Percentiles rank a stretch among this genome's conserved stretches.
phyloP scores from a whole-genome alignment of 768 basidiomycete species.

The Tricholoma flavovirens region DNA sequence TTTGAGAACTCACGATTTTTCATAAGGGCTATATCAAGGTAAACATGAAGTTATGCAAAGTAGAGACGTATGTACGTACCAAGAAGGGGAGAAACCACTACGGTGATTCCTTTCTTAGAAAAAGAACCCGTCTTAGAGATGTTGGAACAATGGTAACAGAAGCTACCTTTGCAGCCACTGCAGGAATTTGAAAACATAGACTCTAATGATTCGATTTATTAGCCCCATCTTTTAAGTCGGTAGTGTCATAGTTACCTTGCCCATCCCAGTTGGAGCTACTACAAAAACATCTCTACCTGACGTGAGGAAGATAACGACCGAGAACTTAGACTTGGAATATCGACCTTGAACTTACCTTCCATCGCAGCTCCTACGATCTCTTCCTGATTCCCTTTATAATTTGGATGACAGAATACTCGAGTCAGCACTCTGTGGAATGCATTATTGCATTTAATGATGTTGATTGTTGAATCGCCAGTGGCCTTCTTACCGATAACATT shows the following conservation, averaged over 20 bases:
- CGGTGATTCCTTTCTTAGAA: conserved; percentile 56
- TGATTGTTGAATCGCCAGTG: not conserved
- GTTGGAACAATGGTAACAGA: not conserved
- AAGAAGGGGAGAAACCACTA: conserved; percentile 74
- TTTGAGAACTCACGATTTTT: conserved; percentile 60
- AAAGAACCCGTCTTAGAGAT: not conserved
- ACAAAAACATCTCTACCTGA: conserved; percentile 71
- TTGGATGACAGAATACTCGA: conserved; percentile 62
- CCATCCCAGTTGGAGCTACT: conserved; percentile 85
- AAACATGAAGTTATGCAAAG: not conserved
- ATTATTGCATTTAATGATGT: not conserved
- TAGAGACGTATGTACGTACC: conserved; percentile 34
- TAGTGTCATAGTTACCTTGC: conserved; percentile 47
- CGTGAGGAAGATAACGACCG: too few species aligned
- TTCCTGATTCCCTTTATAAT: conserved; percentile 73
- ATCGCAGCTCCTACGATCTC: conserved; percentile 70
- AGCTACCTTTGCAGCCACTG: conserved; percentile 53
- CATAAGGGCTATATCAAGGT: conserved; percentile 56
- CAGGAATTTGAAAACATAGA: conserved; percentile 82
- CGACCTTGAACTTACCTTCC: conserved; percentile 34
- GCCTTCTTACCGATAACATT: conserved; percentile 9
- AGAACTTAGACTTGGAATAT: not conserved
- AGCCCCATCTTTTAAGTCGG: not conserved
- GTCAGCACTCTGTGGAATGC: conserved; percentile 8
- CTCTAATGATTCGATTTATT: conserved; percentile 39